Base-by-base conservation (phyloP, 2,329 filamentous ascomycete genomes). In the Pseudogymnoascus sp. region DNA sequence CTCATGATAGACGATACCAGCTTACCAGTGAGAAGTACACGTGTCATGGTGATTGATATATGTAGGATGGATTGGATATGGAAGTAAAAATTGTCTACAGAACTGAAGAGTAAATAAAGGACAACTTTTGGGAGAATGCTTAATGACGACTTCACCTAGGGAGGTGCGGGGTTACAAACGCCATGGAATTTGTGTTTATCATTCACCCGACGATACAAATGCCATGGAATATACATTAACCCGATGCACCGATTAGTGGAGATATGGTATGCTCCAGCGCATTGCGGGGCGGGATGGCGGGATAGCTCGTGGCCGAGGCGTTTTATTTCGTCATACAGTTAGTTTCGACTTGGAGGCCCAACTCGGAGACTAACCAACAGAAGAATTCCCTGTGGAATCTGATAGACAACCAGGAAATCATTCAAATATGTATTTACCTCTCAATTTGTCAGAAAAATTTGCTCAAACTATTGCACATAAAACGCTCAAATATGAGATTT, bases 1-100 rank as follows among this genome's bases (percentile, higher is more conserved):
- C 35, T 61, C 18, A 42, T 60, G 31, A 29, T 33, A 12, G 25
- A 42, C 42, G 18, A 13, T 27, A 29, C 18, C 18, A 33, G 13
- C 55, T 62, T 29, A 62, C 61, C 61, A n/a, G 61, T 62, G 29
- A 62, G 61, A 35, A 62, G 55, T 40, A 62, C 55, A 10, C 61
- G 61, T 18, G 61, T 60, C 61, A 62, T 62, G 15, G n/a, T 62
- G 45, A 52, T n/a, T 52, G 25, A 4, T 29, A 52, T 52, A 52
- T 31, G 13, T 31, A 52, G 42, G 15, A 52, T 52, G 13, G 25
- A 52, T 52, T 52, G 25, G 6, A 52, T 29, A 15, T 29, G 15
- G 2, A n/a, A 52, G 42, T 2, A 29, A 52, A 31, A 12, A 10
- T 15, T 31, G 25, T 15, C 18, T 29, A 52, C 42, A 52, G 13